Conservation (phyloP, 176 grass and related monocot species). For the Chrysopogon serrulatus region DNA sequence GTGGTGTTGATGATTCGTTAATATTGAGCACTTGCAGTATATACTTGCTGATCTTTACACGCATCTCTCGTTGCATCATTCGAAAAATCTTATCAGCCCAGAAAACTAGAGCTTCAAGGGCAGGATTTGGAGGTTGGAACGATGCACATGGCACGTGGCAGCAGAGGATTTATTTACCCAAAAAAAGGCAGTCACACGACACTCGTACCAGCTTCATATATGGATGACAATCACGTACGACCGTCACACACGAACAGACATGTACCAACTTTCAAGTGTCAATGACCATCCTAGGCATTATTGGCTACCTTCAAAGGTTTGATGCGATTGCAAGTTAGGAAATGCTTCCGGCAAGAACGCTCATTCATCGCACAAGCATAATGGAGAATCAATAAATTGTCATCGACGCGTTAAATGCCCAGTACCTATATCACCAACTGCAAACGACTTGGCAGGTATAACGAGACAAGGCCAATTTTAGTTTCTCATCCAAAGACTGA, state of each 20-base stretch:
- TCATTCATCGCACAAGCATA: neutral
- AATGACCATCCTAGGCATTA: neutral
- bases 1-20: neutral
- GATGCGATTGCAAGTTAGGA: neutral
- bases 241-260: neutral
- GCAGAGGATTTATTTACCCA: no score
- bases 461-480: neutral
- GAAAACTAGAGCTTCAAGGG: neutral
- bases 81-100: no score
- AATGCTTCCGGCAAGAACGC: neutral
- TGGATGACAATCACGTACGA: neutral
- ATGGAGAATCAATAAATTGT: neutral
- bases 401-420: neutral
- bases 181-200: neutral
- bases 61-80: neutral
- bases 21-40: neutral
- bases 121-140: neutral
- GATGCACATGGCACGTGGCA: neutral
- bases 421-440: neutral
- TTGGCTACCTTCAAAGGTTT: neutral
- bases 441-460: neutral
- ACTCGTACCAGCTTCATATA: neutral
- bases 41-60: neutral
- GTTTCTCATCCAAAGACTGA: neutral
- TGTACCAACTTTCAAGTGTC: neutral